A percentile compares a stretch with the other conserved stretches of the same genome.
phyloP scores from a whole-genome alignment of 1,139 yeast species.

The Pichia sp. region DNA sequence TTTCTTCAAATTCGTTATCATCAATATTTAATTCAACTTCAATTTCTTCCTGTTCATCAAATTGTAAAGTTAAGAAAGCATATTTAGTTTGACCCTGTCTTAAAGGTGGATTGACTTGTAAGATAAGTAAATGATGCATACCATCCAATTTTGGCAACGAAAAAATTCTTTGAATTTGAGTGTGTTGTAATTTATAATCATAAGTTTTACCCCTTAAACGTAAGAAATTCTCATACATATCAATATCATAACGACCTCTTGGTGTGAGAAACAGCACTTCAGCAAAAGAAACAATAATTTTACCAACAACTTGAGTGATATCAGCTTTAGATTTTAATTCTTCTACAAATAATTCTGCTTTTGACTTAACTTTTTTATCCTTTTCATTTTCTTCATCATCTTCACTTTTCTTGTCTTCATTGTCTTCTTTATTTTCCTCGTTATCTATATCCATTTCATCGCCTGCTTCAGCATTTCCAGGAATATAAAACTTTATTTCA shows the following conservation, averaged over 20 bases:
- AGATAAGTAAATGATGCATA: conserved; percentile 75
- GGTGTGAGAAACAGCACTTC: conserved; percentile 94
- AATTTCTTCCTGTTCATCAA: conserved; percentile 82
- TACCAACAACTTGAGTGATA: conserved; percentile 93
- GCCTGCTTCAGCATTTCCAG: conserved; percentile 57
- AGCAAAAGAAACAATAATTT: conserved; percentile 90
- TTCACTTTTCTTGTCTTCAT: conserved; percentile 31
- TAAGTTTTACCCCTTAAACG: conserved; percentile 96
- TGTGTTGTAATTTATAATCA: conserved; percentile 90
- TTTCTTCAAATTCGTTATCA: conserved; percentile 72
- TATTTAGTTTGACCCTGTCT: conserved; percentile 96
- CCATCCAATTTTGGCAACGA: conserved; percentile 94
- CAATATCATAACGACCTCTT: conserved; percentile 96
- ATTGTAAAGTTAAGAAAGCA: conserved; percentile 87
- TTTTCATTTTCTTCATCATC: conserved; percentile 38
- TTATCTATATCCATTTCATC: conserved; percentile 25
- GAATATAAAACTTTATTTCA: conserved; percentile 88
- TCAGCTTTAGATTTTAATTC: conserved; percentile 92
- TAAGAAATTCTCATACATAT: conserved; percentile 82
- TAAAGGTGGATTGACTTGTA: conserved; percentile 92
- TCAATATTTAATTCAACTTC: conserved; percentile 84
- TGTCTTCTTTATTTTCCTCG: conserved; percentile 25
- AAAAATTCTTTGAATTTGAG: conserved; percentile 84
- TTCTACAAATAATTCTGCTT: conserved; percentile 84
- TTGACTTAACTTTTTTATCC: conserved; percentile 40